Conservation (phyloP, 2,329 filamentous ascomycete species). For the Xylaria arbuscula region DNA sequence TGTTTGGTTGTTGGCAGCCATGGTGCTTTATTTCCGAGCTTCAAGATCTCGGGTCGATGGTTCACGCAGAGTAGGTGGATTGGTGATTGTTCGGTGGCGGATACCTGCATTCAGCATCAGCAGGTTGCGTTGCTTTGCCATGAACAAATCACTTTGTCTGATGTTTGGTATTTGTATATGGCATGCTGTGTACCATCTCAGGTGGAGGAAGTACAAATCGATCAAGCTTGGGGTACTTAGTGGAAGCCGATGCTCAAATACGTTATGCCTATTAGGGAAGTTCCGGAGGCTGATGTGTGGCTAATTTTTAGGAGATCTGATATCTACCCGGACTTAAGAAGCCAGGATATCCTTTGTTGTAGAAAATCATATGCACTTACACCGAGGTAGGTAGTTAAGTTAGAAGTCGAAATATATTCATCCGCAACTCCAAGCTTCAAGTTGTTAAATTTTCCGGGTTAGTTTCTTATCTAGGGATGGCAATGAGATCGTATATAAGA, state of each 20-base stretch:
- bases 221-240: no score
- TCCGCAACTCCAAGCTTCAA: no score
- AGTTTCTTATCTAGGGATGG: no score
- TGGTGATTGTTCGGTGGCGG: background rate
- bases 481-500: background rate
- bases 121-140: background rate
- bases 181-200: background rate
- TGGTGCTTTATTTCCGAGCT: slow-evolving; percentile 25
- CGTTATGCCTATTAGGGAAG: background rate
- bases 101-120: background rate
- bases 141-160: background rate
- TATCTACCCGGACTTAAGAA: no score
- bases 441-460: no score
- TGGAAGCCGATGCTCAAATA: background rate
- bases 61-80: background rate
- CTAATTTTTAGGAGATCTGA: background rate
- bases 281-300: slow-evolving; percentile 8
- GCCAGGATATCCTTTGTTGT: no score
- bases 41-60: slow-evolving; percentile 7
- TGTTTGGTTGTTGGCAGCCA: slow-evolving; percentile 41
- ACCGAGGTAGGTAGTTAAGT: no score
- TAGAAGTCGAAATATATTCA: no score
- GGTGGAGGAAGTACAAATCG: no score
- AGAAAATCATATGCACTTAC: no score
- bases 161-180: background rate